phyloP scores from a whole-genome alignment of 352 stramenopile genomes.

The Phytophthora tubulina region DNA sequence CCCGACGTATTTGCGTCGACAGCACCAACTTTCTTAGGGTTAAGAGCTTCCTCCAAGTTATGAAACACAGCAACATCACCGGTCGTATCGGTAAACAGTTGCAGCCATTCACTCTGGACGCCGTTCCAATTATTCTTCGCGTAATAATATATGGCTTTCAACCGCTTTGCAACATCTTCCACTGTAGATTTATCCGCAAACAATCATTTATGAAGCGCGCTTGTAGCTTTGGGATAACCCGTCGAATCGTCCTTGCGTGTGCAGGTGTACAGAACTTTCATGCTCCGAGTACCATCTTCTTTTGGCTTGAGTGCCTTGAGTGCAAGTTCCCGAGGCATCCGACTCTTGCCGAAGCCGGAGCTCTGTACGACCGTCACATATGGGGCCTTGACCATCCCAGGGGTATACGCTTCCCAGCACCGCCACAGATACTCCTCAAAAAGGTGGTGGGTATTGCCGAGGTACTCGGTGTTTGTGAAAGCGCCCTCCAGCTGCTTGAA shows the following conservation, averaged over 20 bases:
- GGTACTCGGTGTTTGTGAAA: conserved; percentile 16
- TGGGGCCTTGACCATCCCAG: conserved; percentile 2
- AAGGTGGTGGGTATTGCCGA: conserved; percentile 5
- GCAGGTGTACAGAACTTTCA: conserved; percentile 30
- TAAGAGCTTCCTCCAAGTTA: too few species aligned
- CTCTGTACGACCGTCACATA: conserved; percentile 25
- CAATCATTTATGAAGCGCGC: conserved; percentile 11
- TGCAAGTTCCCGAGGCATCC: conserved; percentile 21
- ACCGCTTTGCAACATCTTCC: neutral
- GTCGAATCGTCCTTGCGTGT: conserved; percentile 9
- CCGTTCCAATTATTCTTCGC: conserved; percentile 1
- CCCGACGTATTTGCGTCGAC: neutral
- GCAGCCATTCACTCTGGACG: conserved; percentile 6
- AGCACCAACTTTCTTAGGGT: too few species aligned
- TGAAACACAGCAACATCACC: neutral
- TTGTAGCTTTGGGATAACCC: conserved; percentile 13
- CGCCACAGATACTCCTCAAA: conserved; percentile 21
- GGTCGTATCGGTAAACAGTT: conserved; percentile 1
- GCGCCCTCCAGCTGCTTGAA: neutral
- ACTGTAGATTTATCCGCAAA: neutral
- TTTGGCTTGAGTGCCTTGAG: conserved; percentile 4
- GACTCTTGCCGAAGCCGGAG: conserved; percentile 24
- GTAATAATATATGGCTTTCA: conserved; percentile 2
- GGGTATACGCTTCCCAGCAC: conserved; percentile 13
- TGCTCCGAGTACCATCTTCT: neutral